A percentile compares a stretch with the other conserved stretches of the same genome.
Evolutionary conservation across 108 stramenopile genomes (phyloP).

Genomic region (Conticribra guillardii): DNA sequence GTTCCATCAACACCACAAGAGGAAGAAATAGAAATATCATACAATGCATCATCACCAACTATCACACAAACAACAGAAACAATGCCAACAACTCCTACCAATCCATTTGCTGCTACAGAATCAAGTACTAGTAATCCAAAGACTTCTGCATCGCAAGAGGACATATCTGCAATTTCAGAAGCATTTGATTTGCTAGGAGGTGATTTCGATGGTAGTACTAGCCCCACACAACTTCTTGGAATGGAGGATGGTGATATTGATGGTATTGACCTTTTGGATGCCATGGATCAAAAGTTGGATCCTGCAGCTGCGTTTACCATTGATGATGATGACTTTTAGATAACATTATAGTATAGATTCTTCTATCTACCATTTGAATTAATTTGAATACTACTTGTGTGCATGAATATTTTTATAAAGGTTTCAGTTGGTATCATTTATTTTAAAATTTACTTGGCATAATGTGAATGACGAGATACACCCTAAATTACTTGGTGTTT

Average conservation of each 20-base stretch:
- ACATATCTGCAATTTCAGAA: slow-evolving; percentile 6
- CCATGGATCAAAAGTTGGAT: slow-evolving; percentile 40
- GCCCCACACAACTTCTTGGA: slow-evolving; percentile 1
- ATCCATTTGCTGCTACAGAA: background rate
- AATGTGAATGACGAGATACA: too few relatives aligned
- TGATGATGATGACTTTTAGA: slow-evolving; percentile 38
- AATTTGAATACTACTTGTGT: too few relatives aligned
- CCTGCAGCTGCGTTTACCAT: slow-evolving; percentile 50
- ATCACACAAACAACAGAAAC: background rate
- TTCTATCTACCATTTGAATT: too few relatives aligned
- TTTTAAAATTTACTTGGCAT: too few relatives aligned
- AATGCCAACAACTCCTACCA: background rate
- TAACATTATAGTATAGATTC: too few relatives aligned
- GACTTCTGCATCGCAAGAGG: background rate
- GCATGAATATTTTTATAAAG: too few relatives aligned
- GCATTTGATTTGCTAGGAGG: slow-evolving; percentile 46
- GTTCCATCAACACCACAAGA: too few relatives aligned
- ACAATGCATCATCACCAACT: too few relatives aligned
- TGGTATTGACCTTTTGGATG: slow-evolving; percentile 25
- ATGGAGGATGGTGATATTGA: slow-evolving; percentile 5
- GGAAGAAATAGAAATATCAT: too few relatives aligned
- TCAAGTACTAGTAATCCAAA: background rate
- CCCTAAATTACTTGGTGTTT: too few relatives aligned
- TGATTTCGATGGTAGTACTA: too few relatives aligned
- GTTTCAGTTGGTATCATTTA: too few relatives aligned